Evolutionary conservation across 352 stramenopile species (phyloP).

Genomic region (Globisporangium cystogenes): DNA sequence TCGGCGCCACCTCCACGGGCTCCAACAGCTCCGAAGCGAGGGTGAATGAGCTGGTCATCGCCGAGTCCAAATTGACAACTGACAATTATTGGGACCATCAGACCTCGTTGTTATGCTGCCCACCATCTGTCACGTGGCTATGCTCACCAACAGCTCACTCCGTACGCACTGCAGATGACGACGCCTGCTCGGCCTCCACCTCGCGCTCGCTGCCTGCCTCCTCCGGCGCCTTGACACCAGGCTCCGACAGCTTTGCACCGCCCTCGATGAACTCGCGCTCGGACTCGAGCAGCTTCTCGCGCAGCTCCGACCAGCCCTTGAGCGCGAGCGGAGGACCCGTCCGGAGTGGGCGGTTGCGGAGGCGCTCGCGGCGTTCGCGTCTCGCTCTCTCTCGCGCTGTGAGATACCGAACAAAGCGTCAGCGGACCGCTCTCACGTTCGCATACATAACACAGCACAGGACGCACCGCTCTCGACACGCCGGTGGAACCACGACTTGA

Average conservation of each 20-base stretch:
- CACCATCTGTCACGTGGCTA: too few species aligned
- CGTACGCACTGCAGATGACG: background rate
- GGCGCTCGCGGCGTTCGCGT: slow-evolving; percentile 7
- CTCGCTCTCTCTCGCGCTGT: slow-evolving; percentile 3
- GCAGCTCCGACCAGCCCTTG: slow-evolving; percentile 12
- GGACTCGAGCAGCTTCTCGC: slow-evolving; percentile 13
- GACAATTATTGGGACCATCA: too few species aligned
- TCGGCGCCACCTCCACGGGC: slow-evolving; percentile 2
- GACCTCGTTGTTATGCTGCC: too few species aligned
- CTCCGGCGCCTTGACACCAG: background rate
- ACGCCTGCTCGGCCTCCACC: too few species aligned
- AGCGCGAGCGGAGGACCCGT: slow-evolving; percentile 9
- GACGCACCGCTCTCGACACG: slow-evolving; percentile 1
- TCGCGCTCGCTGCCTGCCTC: too few species aligned
- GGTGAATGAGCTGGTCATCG: too few species aligned
- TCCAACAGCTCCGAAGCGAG: background rate
- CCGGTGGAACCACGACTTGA: slow-evolving; percentile 5
- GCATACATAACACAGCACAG: background rate
- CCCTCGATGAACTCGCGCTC: slow-evolving; percentile 16
- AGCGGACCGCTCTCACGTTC: too few species aligned
- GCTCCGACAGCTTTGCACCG: slow-evolving; percentile 1
- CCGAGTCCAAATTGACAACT: too few species aligned
- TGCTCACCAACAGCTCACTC: too few species aligned
- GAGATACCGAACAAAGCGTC: background rate
- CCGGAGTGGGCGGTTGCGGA: slow-evolving; percentile 5